These are phyloP conservation scores for Geranium incanum DNA, from an alignment of 441 rosid species.

Conservation along the genomic window DNA sequence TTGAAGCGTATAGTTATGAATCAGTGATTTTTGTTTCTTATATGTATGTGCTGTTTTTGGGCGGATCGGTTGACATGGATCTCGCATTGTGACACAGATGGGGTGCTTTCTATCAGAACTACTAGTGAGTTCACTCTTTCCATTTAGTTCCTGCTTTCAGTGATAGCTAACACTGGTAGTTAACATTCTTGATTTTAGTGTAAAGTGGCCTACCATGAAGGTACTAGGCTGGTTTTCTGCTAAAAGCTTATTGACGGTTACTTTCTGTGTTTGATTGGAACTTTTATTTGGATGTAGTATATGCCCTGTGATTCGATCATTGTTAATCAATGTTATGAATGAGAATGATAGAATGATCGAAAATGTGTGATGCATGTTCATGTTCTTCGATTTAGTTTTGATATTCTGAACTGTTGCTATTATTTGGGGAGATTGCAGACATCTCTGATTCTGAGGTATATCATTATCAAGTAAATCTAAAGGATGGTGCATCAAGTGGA, in stretches of 20 bases:
- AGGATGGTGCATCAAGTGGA: constrained; percentile 31
- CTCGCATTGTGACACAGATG: constrained; percentile 53
- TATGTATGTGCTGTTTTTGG: neutral
- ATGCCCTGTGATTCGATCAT: neutral
- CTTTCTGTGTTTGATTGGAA: neutral
- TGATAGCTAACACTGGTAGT: neutral
- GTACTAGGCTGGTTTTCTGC: neutral
- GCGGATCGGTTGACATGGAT: constrained; percentile 12
- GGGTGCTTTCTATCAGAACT: constrained; percentile 57
- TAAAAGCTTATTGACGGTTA: neutral
- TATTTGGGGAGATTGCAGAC: constrained; percentile 35
- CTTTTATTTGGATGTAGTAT: neutral
- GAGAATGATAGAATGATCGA: neutral
- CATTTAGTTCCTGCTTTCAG: neutral
- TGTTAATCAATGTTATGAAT: neutral
- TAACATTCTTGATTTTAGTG: constrained; percentile 5
- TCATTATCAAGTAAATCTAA: constrained; percentile 48
- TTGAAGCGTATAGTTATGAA: neutral
- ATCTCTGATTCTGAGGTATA: constrained; percentile 45
- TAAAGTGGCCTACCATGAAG: neutral
- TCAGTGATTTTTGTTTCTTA: neutral
- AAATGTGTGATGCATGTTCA: neutral
- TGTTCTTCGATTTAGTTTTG: neutral
- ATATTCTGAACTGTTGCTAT: neutral
- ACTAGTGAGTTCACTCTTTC: constrained; percentile 45